Evolutionary conservation across 1,284 basidiomycete genomes (phyloP).

Genomic region (Ganoderma sinense): DNA sequence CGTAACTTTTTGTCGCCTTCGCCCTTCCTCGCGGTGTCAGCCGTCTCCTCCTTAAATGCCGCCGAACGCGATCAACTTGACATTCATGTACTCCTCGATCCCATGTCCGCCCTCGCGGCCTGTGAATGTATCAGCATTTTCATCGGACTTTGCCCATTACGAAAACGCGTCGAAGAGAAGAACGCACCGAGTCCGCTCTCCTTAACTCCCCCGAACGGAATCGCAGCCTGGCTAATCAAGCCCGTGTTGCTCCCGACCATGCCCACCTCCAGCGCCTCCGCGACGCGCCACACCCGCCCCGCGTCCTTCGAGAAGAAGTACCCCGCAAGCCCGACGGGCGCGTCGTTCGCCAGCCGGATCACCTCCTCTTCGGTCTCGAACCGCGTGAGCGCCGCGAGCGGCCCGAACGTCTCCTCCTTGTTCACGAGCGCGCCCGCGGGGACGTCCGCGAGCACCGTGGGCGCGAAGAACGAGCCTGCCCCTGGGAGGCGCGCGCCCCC

Average conservation of each 20-base stretch:
- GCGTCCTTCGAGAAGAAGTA: slow-evolving; percentile 95
- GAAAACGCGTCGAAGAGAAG: background rate
- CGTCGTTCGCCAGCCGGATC: slow-evolving; percentile 84
- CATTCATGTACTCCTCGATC: slow-evolving; percentile 86
- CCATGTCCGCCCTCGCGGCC: slow-evolving; percentile 83
- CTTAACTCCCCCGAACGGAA: slow-evolving; percentile 95
- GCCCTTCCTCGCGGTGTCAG: background rate
- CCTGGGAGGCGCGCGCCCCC: slow-evolving; percentile 79
- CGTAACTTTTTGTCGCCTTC: background rate
- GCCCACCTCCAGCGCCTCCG: slow-evolving; percentile 95
- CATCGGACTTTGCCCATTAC: too few species aligned
- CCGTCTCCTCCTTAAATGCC: slow-evolving; percentile 23
- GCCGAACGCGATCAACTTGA: slow-evolving; percentile 83
- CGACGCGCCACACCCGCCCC: slow-evolving; percentile 94
- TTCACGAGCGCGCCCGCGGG: slow-evolving; percentile 68
- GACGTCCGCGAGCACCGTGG: slow-evolving; percentile 93
- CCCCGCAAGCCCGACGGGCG: slow-evolving; percentile 89
- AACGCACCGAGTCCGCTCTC: slow-evolving; percentile 78
- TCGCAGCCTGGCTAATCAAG: slow-evolving; percentile 78
- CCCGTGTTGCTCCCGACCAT: slow-evolving; percentile 96
- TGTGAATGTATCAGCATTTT: slow-evolving; percentile 35
- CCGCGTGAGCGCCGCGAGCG: slow-evolving; percentile 78
- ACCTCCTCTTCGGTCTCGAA: slow-evolving; percentile 97
- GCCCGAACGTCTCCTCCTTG: slow-evolving; percentile 90
- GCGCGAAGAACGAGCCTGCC: slow-evolving; percentile 79